These are phyloP conservation scores for Phytophthora brassicae DNA, from an alignment of 352 stramenopile species.

Conservation along the genomic window DNA sequence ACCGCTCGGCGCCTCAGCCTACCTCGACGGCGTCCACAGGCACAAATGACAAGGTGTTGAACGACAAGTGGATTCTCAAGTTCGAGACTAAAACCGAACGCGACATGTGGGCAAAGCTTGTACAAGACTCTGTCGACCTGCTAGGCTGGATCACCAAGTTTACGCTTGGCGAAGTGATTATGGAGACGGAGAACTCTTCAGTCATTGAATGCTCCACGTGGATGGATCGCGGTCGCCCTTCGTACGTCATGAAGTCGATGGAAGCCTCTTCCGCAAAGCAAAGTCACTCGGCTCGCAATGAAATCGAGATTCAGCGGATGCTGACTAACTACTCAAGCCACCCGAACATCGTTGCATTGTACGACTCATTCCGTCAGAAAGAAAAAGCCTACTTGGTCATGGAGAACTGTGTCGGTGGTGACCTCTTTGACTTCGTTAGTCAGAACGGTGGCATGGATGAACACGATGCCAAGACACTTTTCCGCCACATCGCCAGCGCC, in stretches of 20 bases:
- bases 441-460: conserved; percentile 58
- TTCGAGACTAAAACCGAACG: conserved; percentile 77
- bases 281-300: conserved; percentile 48
- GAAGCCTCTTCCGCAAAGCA: conserved; percentile 49
- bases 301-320: conserved; percentile 65
- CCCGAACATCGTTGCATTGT: conserved; percentile 62
- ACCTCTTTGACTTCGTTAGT: conserved; percentile 64
- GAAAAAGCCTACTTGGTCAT: conserved; percentile 66
- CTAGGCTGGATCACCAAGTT: conserved; percentile 75
- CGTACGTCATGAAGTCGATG: conserved; percentile 72
- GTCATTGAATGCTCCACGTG: conserved; percentile 68
- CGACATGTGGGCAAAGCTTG: conserved; percentile 58
- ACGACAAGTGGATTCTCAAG: conserved; percentile 67
- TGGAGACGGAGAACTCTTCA: conserved; percentile 54
- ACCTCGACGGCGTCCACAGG: conserved; percentile 15
- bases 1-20: conserved; percentile 15
- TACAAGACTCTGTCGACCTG: conserved; percentile 68
- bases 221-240: conserved; percentile 55
- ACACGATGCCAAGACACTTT: conserved; percentile 43
- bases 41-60: conserved; percentile 32
- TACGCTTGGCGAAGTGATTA: conserved; percentile 56
- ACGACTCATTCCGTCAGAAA: conserved; percentile 66
- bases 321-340: conserved; percentile 75
- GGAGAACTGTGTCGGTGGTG: conserved; percentile 62
- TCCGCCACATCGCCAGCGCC: conserved; percentile 54